Percentiles rank a stretch among this genome's conserved stretches.
phyloP scores from a whole-genome alignment of 257 asterid genomes.

The Catharanthus roseus region DNA sequence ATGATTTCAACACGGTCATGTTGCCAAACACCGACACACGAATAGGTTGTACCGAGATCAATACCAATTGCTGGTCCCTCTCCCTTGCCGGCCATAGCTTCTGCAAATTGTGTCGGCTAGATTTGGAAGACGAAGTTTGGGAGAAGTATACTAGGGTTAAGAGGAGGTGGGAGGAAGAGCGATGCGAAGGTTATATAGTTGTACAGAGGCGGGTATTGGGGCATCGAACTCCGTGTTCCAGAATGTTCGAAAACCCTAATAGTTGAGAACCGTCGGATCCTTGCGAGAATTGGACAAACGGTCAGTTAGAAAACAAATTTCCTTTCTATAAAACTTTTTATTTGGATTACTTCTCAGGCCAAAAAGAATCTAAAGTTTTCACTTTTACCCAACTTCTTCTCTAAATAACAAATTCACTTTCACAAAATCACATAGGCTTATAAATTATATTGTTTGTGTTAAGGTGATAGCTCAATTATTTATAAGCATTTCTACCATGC shows the following conservation, averaged over 20 bases:
- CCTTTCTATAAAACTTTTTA: too few relatives aligned
- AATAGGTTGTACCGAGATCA: slow-evolving; percentile 81
- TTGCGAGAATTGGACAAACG: not conserved
- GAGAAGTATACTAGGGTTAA: slow-evolving; percentile 25
- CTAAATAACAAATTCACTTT: too few relatives aligned
- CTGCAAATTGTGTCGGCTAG: slow-evolving; percentile 17
- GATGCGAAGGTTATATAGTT: slow-evolving; percentile 12
- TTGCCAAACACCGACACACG: slow-evolving; percentile 94
- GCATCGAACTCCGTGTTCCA: slow-evolving; percentile 22
- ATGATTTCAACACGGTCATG: slow-evolving; percentile 88
- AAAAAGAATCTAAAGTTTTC: too few relatives aligned
- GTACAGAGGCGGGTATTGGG: not conserved
- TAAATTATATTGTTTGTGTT: too few relatives aligned
- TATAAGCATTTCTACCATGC: too few relatives aligned
- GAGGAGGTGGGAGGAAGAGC: not conserved
- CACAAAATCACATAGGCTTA: too few relatives aligned
- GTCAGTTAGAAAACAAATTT: too few relatives aligned
- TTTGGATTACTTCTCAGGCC: too few relatives aligned
- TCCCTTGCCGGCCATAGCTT: slow-evolving; percentile 67
- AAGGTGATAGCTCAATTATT: too few relatives aligned
- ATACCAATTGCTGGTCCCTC: slow-evolving; percentile 89
- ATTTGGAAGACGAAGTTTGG: not conserved
- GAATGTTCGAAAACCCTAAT: slow-evolving; percentile 47
- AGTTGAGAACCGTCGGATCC: slow-evolving; percentile 28
- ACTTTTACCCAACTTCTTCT: too few relatives aligned